phyloP scores from a whole-genome alignment of 768 basidiomycete genomes.

The Coprinopsis cinerea region DNA sequence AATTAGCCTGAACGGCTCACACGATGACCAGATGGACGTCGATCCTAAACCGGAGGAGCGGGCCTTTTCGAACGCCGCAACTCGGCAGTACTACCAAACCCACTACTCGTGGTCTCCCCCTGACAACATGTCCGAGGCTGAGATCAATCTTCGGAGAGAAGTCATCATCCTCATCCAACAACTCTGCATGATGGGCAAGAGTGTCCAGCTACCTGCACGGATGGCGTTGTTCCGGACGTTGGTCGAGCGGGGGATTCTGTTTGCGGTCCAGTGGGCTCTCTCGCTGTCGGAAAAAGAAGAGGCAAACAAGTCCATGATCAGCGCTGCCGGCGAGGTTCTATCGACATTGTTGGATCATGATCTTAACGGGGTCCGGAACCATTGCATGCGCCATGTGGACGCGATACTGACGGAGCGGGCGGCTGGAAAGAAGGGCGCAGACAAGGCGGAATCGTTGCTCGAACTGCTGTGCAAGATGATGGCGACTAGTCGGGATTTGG shows the following conservation, averaged over 20 bases:
- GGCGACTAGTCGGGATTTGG: slow-evolving; percentile 75
- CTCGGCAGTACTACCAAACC: slow-evolving; percentile 16
- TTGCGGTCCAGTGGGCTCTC: slow-evolving; percentile 91
- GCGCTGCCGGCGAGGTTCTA: slow-evolving; percentile 82
- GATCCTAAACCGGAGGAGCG: slow-evolving; percentile 23
- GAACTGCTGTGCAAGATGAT: slow-evolving; percentile 72
- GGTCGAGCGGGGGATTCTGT: slow-evolving; percentile 82
- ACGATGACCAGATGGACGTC: slow-evolving; percentile 38
- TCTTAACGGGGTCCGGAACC: slow-evolving; percentile 75
- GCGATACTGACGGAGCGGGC: slow-evolving; percentile 65
- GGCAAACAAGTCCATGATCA: slow-evolving; percentile 52
- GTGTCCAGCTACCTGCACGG: slow-evolving; percentile 84
- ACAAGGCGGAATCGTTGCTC: slow-evolving; percentile 68
- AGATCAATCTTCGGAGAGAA: slow-evolving; percentile 57
- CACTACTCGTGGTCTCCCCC: slow-evolving; percentile 53
- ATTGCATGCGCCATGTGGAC: slow-evolving; percentile 75
- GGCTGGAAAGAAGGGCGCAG: slow-evolving; percentile 48
- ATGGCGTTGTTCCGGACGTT: slow-evolving; percentile 81
- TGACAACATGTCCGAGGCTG: slow-evolving; percentile 48
- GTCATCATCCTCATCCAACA: slow-evolving; percentile 88
- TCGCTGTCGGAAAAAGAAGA: slow-evolving; percentile 55
- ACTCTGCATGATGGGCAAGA: slow-evolving; percentile 93
- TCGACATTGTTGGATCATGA: slow-evolving; percentile 87
- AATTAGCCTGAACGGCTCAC: slow-evolving; percentile 33
- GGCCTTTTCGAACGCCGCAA: slow-evolving; percentile 6